Base-by-base conservation (phyloP, 2,329 filamentous ascomycete genomes). In the Mycosphaerelloides madeirae region DNA sequence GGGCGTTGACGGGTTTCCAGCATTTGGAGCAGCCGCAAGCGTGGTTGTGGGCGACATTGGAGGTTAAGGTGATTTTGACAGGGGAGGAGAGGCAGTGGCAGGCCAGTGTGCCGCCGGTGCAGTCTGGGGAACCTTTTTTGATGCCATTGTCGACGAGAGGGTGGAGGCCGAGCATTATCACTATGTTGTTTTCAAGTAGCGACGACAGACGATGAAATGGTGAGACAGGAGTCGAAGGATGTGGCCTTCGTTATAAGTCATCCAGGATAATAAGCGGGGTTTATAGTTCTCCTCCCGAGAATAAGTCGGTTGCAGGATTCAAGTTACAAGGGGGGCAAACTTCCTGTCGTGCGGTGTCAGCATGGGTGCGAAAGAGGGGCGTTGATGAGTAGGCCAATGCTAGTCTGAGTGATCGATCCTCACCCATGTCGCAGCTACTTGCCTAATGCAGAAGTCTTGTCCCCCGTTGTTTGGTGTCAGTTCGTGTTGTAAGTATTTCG, bases 21-120 rank as follows among this genome's bases (percentile, higher is more conserved):
- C 82, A 85, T 64, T 84, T 82, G 43, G 80, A 83, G 68, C 82
- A 85, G 50, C 81, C 81, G 65, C 82, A 85, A 43, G 79, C 80
- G 66, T 85, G 82, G 71, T 85, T 84, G 71, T 84, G 80, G 2
- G 73, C 68, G 44, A 85, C 76, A 55, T 84, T 78, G 60, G 75
- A 68, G 46, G 56, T 63, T 31, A 85, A 70, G 0, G 72, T 73
- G 16, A 85, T 72, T 57, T 79, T 74, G 47, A 85, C 77, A 19
- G 74, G 75, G 61, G 74, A 62, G 50, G 55, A 67, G 9, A 65
- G 43, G 70, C 81, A 85, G 57, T 76, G 74, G 71, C 82, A 85
- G 62, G 69, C 69, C 7, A 85, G 73, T 41, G 72, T 80, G 46
- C 82, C 81, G 46, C 82, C 81, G 1, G 71, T 35, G 64, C 80